Conservation (phyloP, 2,329 filamentous ascomycete genomes). For the Hypoxylon sp. region DNA sequence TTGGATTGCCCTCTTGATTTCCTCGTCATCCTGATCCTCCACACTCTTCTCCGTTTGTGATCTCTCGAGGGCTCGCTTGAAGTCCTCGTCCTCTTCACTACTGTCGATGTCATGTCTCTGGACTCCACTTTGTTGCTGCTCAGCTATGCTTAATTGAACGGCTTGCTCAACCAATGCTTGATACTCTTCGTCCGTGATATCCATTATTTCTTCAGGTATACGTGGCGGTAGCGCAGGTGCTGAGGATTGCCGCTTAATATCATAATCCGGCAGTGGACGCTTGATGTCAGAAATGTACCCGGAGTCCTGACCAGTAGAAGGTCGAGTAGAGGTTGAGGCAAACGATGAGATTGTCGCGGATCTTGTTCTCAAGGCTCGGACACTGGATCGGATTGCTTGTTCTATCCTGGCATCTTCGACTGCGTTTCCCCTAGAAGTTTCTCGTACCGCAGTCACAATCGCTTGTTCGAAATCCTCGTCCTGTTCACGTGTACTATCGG, state of each 20-base stretch:
- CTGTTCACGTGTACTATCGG: slow-evolving; percentile 50
- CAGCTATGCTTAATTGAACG: slow-evolving; percentile 64
- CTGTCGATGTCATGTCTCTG: slow-evolving; percentile 44
- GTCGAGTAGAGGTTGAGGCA: slow-evolving; percentile 34
- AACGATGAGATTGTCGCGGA: slow-evolving; percentile 45
- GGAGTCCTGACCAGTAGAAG: slow-evolving; percentile 36
- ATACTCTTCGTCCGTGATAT: slow-evolving; percentile 69
- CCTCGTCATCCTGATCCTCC: slow-evolving; percentile 53
- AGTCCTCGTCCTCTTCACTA: slow-evolving; percentile 44
- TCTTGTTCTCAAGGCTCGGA: slow-evolving; percentile 65
- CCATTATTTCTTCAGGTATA: slow-evolving; percentile 54
- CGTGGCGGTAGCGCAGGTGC: slow-evolving; percentile 38
- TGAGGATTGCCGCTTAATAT: background rate
- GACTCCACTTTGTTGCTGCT: slow-evolving; percentile 44
- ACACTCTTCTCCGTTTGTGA: slow-evolving; percentile 48
- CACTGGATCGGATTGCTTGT: slow-evolving; percentile 78
- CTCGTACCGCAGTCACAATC: slow-evolving; percentile 75
- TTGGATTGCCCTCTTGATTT: slow-evolving; percentile 58
- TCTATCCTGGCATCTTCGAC: slow-evolving; percentile 80
- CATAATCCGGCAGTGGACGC: slow-evolving; percentile 30
- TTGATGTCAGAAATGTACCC: slow-evolving; percentile 47
- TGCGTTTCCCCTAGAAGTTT: slow-evolving; percentile 77
- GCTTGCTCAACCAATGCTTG: slow-evolving; percentile 69
- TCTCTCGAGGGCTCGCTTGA: slow-evolving; percentile 40
- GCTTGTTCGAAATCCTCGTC: slow-evolving; percentile 77